Base-by-base conservation (phyloP, 805 yeast genomes). In the Saccharomycodes ludwigii region DNA sequence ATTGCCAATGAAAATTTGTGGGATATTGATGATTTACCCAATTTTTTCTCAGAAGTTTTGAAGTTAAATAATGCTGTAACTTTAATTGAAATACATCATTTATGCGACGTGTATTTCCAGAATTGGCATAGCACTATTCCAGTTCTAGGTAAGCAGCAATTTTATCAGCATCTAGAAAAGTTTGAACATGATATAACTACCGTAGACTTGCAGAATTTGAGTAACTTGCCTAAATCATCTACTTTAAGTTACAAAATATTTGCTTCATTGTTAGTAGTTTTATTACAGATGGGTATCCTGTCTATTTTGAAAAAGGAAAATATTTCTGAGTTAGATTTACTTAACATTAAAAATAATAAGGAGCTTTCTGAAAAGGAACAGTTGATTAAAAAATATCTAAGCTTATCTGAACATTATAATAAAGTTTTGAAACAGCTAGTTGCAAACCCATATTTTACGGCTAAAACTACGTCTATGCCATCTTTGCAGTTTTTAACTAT, bases 111-210 rank as follows among this genome's bases (percentile, higher is more conserved):
- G 3, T 85, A 69, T 48, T 84, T 83, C 54, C 74, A 72, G 39
- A 76, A 78, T 36, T 85, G 95, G 94, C 76, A 80, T 18, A 63
- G 68, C 17, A 54, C 72, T 4, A 60, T 76, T 15, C 93, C 94
- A 0, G 62, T 82, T 11, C 47, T 85, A 32, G 82, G 81, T 49
- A 72, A 73, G 40, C 69, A 69, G 26, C 65, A 72, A n/a, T 85
- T 85, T 44, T 60, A 77, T 47, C 58, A 60, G 15, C 71, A 72
- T 39, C 83, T 80, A 48, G 43, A 36, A 15, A 41, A 43, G 20
- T 46, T 50, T 24, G 32, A 36, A 29, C 9, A 9, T 7, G 37
- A 34, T 13, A 25, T 27, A 3, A 24, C 10, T 33, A 29, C 16
- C 27, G 29, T 12, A 21, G 15, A 11, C 18, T 16, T 17, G 16